These are phyloP conservation scores for Thermothielavioides terrestris DNA, from an alignment of 495 filamentous ascomycete species.

Conservation along the genomic window DNA sequence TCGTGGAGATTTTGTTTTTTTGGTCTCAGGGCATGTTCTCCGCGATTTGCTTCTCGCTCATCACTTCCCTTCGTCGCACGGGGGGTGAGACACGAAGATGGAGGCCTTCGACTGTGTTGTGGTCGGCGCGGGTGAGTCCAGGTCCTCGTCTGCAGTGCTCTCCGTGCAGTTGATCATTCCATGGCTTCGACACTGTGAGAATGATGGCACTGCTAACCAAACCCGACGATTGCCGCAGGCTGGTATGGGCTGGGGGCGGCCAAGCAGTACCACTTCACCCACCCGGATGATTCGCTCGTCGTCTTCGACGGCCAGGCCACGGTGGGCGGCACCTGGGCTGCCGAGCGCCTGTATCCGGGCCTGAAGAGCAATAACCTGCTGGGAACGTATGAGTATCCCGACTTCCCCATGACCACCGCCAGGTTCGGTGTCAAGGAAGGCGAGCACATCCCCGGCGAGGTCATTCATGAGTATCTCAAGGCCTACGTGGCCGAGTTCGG, in stretches of 20 bases:
- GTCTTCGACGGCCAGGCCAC: slow-evolving; percentile 28
- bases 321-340: slow-evolving; percentile 61
- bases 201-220: background rate
- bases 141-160: no score
- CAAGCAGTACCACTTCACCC: slow-evolving; percentile 28
- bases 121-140: slow-evolving; percentile 31
- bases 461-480: slow-evolving; percentile 54
- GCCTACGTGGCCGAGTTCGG: slow-evolving; percentile 50
- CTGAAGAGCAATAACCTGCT: slow-evolving; percentile 48
- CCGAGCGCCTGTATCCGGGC: slow-evolving; percentile 52
- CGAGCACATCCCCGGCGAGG: slow-evolving; percentile 57
- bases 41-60: no score
- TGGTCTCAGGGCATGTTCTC: no score
- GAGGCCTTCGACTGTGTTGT: slow-evolving; percentile 32
- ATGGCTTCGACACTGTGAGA: no score
- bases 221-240: slow-evolving; percentile 13
- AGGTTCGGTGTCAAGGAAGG: slow-evolving; percentile 48
- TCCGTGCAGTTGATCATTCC: no score
- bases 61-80: no score
- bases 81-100: no score
- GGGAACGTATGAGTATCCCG: slow-evolving; percentile 59
- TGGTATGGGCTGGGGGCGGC: slow-evolving; percentile 32
- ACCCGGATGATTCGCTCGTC: slow-evolving; percentile 17
- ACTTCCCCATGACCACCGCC: slow-evolving; percentile 56
- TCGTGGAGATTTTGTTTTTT: no score